Percentiles rank a stretch among this genome's conserved stretches.
Evolutionary conservation across 345 rosid genomes (phyloP).

Genomic region (Hibiscus tridactylites): DNA sequence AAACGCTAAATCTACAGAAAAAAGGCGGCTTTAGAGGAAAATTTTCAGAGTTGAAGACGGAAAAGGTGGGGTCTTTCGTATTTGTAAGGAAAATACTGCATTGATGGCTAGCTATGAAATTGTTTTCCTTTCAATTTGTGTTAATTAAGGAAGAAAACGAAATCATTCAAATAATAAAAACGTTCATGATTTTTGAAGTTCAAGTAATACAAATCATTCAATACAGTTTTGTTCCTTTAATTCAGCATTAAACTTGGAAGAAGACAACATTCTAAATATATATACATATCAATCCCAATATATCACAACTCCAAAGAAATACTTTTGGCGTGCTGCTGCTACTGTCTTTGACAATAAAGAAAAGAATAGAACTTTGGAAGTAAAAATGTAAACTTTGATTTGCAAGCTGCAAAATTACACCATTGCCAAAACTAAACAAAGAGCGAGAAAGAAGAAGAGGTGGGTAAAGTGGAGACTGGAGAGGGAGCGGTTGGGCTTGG

Average conservation of each 20-base stretch:
- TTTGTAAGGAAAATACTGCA: not conserved
- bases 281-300: not conserved
- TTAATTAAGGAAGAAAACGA: slow-evolving; percentile 3
- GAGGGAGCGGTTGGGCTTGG: not conserved
- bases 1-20: too few species aligned
- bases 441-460: too few species aligned
- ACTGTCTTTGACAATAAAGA: not conserved
- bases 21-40: not conserved
- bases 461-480: too few species aligned
- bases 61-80: not conserved
- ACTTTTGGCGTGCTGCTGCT: not conserved
- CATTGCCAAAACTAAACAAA: too few species aligned
- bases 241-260: not conserved
- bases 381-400: not conserved
- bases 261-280: not conserved
- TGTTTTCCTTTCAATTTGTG: too few species aligned
- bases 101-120: slow-evolving; percentile 3
- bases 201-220: not conserved
- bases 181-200: not conserved
- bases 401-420: not conserved
- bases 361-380: not conserved
- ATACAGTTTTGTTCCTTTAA: not conserved
- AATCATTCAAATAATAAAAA: slow-evolving; percentile 4
- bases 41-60: not conserved
- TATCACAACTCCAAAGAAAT: not conserved